phyloP scores from a whole-genome alignment of 1,139 yeast genomes.

The Magnusiomyces paraingens region DNA sequence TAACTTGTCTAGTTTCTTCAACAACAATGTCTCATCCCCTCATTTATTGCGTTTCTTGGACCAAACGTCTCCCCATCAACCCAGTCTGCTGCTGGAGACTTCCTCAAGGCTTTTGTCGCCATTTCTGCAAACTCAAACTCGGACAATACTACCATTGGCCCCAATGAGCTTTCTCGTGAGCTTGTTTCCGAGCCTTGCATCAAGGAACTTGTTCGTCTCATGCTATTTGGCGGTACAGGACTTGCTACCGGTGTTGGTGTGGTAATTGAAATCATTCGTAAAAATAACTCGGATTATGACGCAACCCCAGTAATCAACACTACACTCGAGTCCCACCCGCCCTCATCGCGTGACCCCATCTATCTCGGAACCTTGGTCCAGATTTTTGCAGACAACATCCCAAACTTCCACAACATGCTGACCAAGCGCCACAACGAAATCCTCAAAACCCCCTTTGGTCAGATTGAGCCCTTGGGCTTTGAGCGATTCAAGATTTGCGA shows the following conservation, averaged over 20 bases:
- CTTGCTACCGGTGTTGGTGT: conserved; percentile 95
- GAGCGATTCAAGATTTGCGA: conserved; percentile 95
- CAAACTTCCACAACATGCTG: conserved; percentile 57
- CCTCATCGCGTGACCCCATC: conserved; percentile 90
- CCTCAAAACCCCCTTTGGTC: conserved; percentile 66
- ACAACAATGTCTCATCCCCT: conserved; percentile 54
- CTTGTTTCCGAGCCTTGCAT: conserved; percentile 71
- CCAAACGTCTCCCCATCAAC: conserved; percentile 54
- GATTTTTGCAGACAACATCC: conserved; percentile 71
- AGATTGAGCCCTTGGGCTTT: conserved; percentile 84
- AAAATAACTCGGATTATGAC: conserved; percentile 94
- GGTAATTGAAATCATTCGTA: conserved; percentile 88
- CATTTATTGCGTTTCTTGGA: conserved; percentile 52
- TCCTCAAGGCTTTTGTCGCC: conserved; percentile 85
- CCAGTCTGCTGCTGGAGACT: conserved; percentile 94
- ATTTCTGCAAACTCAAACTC: conserved; percentile 88
- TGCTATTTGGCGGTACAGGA: conserved; percentile 89
- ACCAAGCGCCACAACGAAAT: conserved; percentile 31
- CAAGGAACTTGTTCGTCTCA: conserved; percentile 60
- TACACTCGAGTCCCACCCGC: conserved; percentile 88
- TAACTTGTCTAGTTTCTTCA: conserved; percentile 40
- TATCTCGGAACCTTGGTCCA: conserved; percentile 82
- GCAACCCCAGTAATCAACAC: conserved; percentile 80
- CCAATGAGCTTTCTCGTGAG: conserved; percentile 89
- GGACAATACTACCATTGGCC: conserved; percentile 86